Conservation (phyloP, 441 rosid genomes). For the Eutrema salsugineum region DNA sequence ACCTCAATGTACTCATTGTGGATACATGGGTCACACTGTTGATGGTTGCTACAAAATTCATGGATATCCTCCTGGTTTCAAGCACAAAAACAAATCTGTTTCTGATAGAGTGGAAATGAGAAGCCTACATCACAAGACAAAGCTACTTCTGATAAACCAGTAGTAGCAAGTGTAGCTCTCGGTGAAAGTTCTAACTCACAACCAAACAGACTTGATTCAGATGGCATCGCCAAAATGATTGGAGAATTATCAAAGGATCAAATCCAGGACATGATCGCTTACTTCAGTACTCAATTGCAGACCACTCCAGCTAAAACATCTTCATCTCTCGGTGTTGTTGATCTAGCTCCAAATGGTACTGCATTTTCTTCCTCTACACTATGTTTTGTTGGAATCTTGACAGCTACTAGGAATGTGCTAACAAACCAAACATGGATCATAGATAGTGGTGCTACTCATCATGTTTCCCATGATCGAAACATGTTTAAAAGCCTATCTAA, state of each 20-base stretch:
- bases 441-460: background rate
- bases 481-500: background rate
- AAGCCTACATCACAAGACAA: background rate
- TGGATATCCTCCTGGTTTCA: background rate
- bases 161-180: too few species aligned
- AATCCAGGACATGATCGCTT: background rate
- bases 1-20: background rate
- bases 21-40: background rate
- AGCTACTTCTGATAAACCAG: background rate
- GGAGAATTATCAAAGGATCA: background rate
- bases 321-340: too few species aligned
- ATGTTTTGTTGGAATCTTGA: background rate
- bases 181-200: too few species aligned
- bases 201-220: too few species aligned
- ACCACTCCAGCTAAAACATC: too few species aligned
- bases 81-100: background rate
- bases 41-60: background rate
- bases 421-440: background rate
- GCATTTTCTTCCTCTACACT: accelerated
- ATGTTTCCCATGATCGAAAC: background rate
- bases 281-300: background rate
- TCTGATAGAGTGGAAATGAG: too few species aligned
- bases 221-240: background rate
- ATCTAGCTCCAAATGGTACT: background rate
- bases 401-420: background rate